Evolutionary conservation across 306 rosid genomes (phyloP).

Genomic region (Dalbergia cultrata): DNA sequence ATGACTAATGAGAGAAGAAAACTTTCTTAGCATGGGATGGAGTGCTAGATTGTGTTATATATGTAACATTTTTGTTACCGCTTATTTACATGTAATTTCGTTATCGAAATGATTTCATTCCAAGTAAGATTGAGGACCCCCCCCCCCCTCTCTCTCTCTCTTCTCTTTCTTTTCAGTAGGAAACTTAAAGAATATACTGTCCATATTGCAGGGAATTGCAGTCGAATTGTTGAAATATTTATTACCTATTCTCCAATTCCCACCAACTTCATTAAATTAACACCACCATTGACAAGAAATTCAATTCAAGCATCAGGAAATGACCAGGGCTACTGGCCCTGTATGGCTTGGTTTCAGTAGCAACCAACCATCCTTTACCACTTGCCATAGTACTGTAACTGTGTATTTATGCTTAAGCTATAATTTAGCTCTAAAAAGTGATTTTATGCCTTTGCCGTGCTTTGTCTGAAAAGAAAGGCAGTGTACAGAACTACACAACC

Average conservation of each 20-base stretch:
- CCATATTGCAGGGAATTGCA: conserved; percentile 50
- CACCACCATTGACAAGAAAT: background rate
- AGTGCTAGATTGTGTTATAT: conserved; percentile 26
- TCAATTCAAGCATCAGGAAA: conserved; percentile 34
- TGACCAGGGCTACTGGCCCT: conserved; percentile 6
- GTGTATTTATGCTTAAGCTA: background rate
- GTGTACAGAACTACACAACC: conserved; percentile 25
- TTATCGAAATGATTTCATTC: conserved; percentile 74
- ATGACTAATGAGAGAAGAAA: background rate
- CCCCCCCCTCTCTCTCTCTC: too few species aligned
- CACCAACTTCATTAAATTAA: conserved; percentile 58
- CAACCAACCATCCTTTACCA: conserved; percentile 35
- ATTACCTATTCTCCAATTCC: conserved; percentile 37
- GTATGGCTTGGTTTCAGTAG: background rate
- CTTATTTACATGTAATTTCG: conserved; percentile 61
- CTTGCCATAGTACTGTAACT: background rate
- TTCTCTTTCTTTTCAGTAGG: conserved; percentile 18
- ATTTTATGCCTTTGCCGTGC: background rate
- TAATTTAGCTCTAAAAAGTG: conserved; percentile 17
- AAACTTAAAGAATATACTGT: conserved; percentile 23
- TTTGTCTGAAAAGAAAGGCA: conserved; percentile 43
- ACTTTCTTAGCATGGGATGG: conserved; percentile 27
- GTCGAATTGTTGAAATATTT: conserved; percentile 49
- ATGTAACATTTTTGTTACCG: conserved; percentile 43
- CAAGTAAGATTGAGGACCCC: conserved; percentile 78